A percentile compares a stretch with the other conserved stretches of the same genome.
These are phyloP conservation scores for Chlamydomonas eustigma DNA, from an alignment of 139 green algal species.

Conservation along the genomic window DNA sequence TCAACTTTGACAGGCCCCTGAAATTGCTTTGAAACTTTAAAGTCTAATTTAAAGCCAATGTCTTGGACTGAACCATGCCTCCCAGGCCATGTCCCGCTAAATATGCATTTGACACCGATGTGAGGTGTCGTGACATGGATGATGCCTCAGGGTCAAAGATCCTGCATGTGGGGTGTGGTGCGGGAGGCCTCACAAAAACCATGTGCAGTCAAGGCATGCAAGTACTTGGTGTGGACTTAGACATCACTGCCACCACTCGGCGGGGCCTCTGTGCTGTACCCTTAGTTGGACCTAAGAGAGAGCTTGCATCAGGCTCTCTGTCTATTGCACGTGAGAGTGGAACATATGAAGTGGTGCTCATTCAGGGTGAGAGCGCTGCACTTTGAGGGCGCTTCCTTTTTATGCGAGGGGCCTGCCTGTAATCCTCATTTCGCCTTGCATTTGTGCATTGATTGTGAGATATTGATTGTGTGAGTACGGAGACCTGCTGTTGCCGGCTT, in stretches of 20 bases:
- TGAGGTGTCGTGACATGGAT: too few species aligned
- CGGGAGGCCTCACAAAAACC: slow-evolving; percentile 65
- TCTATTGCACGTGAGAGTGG: neutral
- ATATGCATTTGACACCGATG: too few species aligned
- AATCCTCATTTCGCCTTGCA: neutral
- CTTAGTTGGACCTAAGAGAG: neutral
- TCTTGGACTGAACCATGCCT: too few species aligned
- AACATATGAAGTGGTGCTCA: neutral
- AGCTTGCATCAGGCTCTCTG: neutral
- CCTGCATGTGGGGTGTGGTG: slow-evolving; percentile 59
- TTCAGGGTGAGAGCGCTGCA: neutral
- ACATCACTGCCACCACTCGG: neutral
- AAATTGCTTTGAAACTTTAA: too few species aligned
- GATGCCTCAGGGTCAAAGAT: slow-evolving; percentile 19
- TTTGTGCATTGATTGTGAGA: neutral
- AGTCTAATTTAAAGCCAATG: too few species aligned
- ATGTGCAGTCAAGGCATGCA: slow-evolving; percentile 58
- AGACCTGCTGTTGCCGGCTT: neutral
- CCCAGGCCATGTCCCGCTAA: too few species aligned
- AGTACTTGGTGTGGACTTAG: slow-evolving; percentile 9
- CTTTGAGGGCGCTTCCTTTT: neutral
- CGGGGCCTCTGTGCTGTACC: slow-evolving; percentile 6
- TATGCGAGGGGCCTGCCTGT: neutral
- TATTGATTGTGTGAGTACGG: neutral
- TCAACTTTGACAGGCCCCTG: too few species aligned